Percentiles rank a stretch among this genome's conserved stretches.
Evolutionary conservation across 768 basidiomycete genomes (phyloP).

Genomic region (Amanita phalloides): DNA sequence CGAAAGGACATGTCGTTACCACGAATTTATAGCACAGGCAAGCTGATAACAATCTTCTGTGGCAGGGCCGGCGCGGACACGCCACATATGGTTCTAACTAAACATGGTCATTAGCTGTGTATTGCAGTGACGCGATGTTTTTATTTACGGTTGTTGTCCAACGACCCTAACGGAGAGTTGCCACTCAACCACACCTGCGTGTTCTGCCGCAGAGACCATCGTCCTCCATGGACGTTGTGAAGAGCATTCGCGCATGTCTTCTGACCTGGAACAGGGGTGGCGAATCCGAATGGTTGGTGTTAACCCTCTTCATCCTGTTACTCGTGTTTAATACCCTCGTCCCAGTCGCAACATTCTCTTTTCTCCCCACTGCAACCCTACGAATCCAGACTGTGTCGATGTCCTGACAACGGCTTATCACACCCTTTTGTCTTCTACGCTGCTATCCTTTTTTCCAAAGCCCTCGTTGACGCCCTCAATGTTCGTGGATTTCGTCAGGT

Average conservation of each 20-base stretch:
- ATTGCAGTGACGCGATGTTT: no score
- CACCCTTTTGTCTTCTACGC: conserved; percentile 48
- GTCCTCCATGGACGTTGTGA: conserved; percentile 47
- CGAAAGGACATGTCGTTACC: no score
- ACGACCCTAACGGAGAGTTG: conserved; percentile 5
- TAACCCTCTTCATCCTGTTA: conserved; percentile 7
- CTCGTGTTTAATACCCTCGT: conserved; percentile 10
- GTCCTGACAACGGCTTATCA: conserved; percentile 59
- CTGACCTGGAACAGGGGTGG: conserved; percentile 49
- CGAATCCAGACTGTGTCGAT: conserved; percentile 41
- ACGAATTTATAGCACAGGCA: not conserved
- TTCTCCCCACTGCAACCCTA: conserved; percentile 47
- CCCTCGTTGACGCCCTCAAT: conserved; percentile 33
- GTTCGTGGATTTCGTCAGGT: conserved; percentile 56
- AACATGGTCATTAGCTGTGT: not conserved
- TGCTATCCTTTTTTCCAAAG: conserved; percentile 44
- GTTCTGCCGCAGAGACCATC: conserved; percentile 2
- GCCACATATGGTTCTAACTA: not conserved
- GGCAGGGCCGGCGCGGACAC: no score
- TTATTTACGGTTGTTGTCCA: conserved; percentile 1
- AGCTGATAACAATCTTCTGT: not conserved
- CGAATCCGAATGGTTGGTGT: conserved; percentile 48
- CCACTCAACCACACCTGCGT: conserved; percentile 5
- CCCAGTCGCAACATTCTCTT: conserved; percentile 52
- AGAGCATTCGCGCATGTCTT: conserved; percentile 37